Evolutionary conservation across 768 basidiomycete species (phyloP), one percentile per base, ranked within the genome.

Genomic region (Lentinus tigrinus): DNA sequence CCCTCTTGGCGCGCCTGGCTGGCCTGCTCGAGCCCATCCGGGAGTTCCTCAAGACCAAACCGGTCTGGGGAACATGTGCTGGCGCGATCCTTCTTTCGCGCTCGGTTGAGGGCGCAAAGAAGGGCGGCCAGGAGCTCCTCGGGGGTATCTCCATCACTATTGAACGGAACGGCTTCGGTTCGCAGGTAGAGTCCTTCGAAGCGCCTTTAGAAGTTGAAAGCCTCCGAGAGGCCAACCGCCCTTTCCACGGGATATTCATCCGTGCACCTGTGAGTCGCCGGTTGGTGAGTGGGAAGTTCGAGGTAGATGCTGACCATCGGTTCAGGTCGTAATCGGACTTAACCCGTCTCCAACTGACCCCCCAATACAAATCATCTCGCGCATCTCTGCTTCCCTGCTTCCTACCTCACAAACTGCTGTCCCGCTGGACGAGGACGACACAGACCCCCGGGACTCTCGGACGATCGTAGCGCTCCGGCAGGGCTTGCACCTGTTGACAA

Each of bases 51-150:
- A 76, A 77, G 62, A 70, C 67, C 0, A 93, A 89, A 68, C 86
- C 93, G 0, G 83, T 95, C 2, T 98, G 94, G 94, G 95, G 95
- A 3, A 97, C 94, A 0, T 98, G 95, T 72, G 95, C 95, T 0
- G 95, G 96, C 11, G 95, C 95, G 39, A 97, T 98, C 52, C 77
- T 98, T 19, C 82, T 98, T 46, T 82, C 94, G 2, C 79, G 87
- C 61, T 74, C 79, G 13, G 83, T 93, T 3, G 83, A 87, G 43
- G 88, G 89, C 43, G 83, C 86, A 3, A 94, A 93, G 76, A 87
- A 85, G 66, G 91, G 90, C 28, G 93, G 93, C 1, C 94, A 96
- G 70, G 91, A 95, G 64, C 78, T 95, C 14, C 74, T 96, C 11
- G 87, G 87, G 28, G 93, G 88, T 8, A 83, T 97, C 66, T 84